Evolutionary conservation across 2,329 filamentous ascomycete species (phyloP).

Genomic region (Pyrenophora graminea): DNA sequence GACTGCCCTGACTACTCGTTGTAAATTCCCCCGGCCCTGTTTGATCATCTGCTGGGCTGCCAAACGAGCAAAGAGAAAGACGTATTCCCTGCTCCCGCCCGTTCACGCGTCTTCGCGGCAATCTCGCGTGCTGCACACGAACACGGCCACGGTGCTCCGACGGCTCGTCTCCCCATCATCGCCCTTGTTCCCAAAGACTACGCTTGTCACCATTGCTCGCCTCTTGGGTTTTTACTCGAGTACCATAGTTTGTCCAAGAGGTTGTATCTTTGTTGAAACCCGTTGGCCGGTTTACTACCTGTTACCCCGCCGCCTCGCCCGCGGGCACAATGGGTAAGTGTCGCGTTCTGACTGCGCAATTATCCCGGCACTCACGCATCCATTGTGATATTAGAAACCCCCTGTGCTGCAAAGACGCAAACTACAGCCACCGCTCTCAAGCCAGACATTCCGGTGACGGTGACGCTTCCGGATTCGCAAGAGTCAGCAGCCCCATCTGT

Average conservation of each 20-base stretch:
- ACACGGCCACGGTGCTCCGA: conserved; percentile 9
- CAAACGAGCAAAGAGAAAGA: no score
- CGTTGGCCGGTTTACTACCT: conserved; percentile 15
- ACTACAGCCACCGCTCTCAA: conserved; percentile 14
- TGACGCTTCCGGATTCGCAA: conserved; percentile 33
- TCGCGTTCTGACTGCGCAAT: conserved; percentile 19
- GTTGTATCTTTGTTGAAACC: conserved; percentile 1
- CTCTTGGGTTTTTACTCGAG: background rate
- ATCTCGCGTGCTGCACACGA: conserved; percentile 13
- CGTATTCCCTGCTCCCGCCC: conserved; percentile 4
- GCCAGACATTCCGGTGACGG: conserved; percentile 2
- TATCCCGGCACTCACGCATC: conserved; percentile 23
- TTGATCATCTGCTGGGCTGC: no score
- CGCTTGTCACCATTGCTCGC: conserved; percentile 3
- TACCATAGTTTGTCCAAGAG: background rate
- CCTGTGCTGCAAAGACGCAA: conserved; percentile 17
- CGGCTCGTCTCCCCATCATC: conserved; percentile 15
- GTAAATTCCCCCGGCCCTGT: conserved; percentile 9
- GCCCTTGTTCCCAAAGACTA: background rate
- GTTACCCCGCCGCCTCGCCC: conserved; percentile 23
- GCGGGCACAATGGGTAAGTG: conserved; percentile 24
- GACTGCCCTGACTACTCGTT: conserved; percentile 9
- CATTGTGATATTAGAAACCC: conserved; percentile 25
- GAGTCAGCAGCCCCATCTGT: conserved; percentile 38
- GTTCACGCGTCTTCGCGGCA: conserved; percentile 26